Percentiles rank a stretch among this genome's conserved stretches.
These are phyloP conservation scores for Parascedosporium putredinis DNA, from an alignment of 2,329 filamentous ascomycete genomes.

Conservation along the genomic window DNA sequence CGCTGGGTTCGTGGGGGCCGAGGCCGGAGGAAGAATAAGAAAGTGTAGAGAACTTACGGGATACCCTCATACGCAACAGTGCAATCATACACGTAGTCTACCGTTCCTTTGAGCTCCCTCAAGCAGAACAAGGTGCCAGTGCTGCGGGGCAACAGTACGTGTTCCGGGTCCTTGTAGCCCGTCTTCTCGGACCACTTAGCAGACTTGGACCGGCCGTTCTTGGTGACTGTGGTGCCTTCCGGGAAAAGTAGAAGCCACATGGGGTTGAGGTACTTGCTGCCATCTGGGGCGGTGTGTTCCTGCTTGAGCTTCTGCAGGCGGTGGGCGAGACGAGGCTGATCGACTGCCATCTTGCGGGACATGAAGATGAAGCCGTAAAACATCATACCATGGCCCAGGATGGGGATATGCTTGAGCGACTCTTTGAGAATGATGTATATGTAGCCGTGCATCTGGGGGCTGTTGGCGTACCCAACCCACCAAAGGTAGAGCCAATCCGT, in stretches of 20 bases:
- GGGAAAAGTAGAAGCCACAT: conserved; percentile 90
- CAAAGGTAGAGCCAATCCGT: conserved; percentile 89
- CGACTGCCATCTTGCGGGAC: conserved; percentile 77
- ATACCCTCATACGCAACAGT: conserved; percentile 93
- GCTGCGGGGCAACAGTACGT: conserved; percentile 67
- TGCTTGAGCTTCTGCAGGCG: conserved; percentile 61
- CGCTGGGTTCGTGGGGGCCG: not conserved
- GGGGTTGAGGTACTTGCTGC: conserved; percentile 52
- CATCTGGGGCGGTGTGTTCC: conserved; percentile 39
- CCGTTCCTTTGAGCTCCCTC: conserved; percentile 60
- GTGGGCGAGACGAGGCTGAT: conserved; percentile 64
- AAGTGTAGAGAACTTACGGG: conserved; percentile 49
- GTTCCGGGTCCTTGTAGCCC: conserved; percentile 60
- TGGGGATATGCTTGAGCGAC: conserved; percentile 68
- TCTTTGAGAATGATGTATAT: conserved; percentile 88
- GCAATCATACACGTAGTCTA: conserved; percentile 84
- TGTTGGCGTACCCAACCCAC: conserved; percentile 82
- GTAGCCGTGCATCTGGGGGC: conserved; percentile 68
- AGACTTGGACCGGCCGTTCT: conserved; percentile 60
- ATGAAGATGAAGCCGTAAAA: conserved; percentile 89
- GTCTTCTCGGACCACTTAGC: conserved; percentile 67
- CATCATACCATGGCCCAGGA: conserved; percentile 72
- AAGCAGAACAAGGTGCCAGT: conserved; percentile 74
- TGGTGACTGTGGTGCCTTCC: conserved; percentile 73
- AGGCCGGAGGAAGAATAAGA: not conserved